phyloP scores from a whole-genome alignment of 2,329 filamentous ascomycete genomes.

The Byssothecium circinans region DNA sequence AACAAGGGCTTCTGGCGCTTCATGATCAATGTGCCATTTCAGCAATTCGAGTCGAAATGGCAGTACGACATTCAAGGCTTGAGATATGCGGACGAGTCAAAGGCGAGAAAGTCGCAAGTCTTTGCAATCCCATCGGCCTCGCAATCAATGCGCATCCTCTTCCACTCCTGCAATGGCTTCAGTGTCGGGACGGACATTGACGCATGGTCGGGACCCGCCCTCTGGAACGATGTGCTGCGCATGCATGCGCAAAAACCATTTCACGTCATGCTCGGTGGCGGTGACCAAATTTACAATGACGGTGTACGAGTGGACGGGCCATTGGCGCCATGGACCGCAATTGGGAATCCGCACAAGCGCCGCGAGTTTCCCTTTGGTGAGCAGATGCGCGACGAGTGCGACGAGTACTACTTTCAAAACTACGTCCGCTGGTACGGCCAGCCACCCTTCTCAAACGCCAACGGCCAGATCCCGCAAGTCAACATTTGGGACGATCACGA shows the following conservation, averaged over 20 bases:
- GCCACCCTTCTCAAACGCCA: constrained; percentile 61
- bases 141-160: constrained; percentile 71
- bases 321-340: constrained; percentile 66
- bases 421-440: constrained; percentile 70
- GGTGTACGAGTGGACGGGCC: constrained; percentile 81
- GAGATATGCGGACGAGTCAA: constrained; percentile 58
- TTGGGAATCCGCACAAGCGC: constrained; percentile 62
- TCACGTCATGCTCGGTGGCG: constrained; percentile 80
- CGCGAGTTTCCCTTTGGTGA: constrained; percentile 67
- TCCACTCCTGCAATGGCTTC: constrained; percentile 70
- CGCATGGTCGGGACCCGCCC: constrained; percentile 61
- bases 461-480: constrained; percentile 64
- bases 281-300: constrained; percentile 80
- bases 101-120: constrained; percentile 33
- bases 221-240: constrained; percentile 67
- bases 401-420: constrained; percentile 64
- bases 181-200: constrained; percentile 66
- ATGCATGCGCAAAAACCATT: constrained; percentile 62
- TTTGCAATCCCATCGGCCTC: constrained; percentile 61
- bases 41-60: constrained; percentile 73
- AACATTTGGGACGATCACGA: constrained; percentile 69
- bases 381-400: constrained; percentile 59
- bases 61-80: constrained; percentile 73
- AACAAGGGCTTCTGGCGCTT: constrained; percentile 63
- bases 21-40: constrained; percentile 64